A percentile compares a stretch with the other conserved stretches of the same genome.
phyloP scores from a whole-genome alignment of 257 asterid genomes.

The Parsonsia alboflavescens region DNA sequence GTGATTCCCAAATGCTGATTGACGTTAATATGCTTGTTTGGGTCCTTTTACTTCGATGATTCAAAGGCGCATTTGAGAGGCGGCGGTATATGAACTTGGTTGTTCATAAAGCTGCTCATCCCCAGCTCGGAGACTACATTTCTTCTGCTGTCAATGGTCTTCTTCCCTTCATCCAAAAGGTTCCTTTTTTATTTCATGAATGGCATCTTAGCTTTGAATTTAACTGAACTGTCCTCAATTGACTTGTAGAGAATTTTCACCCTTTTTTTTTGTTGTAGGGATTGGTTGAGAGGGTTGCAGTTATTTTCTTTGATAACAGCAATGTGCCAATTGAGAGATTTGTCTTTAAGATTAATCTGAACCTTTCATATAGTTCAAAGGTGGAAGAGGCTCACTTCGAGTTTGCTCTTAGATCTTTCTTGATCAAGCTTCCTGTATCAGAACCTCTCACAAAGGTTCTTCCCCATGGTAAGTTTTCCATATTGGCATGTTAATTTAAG shows the following conservation, averaged over 20 bases:
- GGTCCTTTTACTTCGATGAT: conserved; percentile 2
- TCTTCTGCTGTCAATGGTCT: conserved; percentile 67
- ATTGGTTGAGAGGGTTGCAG: conserved; percentile 82
- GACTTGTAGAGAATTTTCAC: not conserved
- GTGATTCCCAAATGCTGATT: not conserved
- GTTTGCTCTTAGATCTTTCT: conserved; percentile 75
- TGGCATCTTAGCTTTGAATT: not conserved
- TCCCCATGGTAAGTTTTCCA: conserved; percentile 48
- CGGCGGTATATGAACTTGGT: conserved; percentile 80
- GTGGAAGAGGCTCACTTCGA: conserved; percentile 66
- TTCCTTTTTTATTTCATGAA: conserved; percentile 10
- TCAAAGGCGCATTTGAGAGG: conserved; percentile 78
- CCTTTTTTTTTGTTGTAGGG: conserved; percentile 40
- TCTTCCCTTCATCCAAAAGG: conserved; percentile 71
- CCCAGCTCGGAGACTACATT: conserved; percentile 65
- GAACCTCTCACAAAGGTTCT: conserved; percentile 61
- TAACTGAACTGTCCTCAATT: conserved; percentile 4
- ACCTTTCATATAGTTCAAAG: conserved; percentile 50
- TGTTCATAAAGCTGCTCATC: conserved; percentile 77
- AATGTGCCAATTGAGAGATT: conserved; percentile 72
- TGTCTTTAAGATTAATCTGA: conserved; percentile 70
- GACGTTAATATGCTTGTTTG: not conserved
- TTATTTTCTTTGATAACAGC: conserved; percentile 51
- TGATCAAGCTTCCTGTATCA: conserved; percentile 72
- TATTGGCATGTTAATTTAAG: not conserved